Percentiles rank a stretch among this genome's conserved stretches.
These are phyloP conservation scores for Fagus crenata DNA, from an alignment of 306 rosid genomes.

Conservation along the genomic window DNA sequence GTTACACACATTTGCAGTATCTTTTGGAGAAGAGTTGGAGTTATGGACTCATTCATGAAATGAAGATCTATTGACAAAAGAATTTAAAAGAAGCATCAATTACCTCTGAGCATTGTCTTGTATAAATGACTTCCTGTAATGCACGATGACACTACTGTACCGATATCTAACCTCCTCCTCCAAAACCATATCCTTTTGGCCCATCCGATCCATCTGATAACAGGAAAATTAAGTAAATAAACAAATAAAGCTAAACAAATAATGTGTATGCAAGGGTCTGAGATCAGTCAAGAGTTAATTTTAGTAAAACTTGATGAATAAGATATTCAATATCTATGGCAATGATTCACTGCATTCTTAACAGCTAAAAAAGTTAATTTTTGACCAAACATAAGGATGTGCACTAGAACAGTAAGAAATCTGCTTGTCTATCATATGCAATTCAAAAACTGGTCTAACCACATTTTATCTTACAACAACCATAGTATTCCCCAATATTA, in stretches of 20 bases:
- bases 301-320: not conserved
- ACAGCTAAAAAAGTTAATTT: not conserved
- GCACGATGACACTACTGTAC: constrained; percentile 66
- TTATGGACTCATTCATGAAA: constrained; percentile 3
- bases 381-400: not conserved
- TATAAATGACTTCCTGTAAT: constrained; percentile 81
- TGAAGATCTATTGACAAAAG: constrained; percentile 17
- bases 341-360: not conserved
- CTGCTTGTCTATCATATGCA: constrained; percentile 18
- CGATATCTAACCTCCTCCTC: constrained; percentile 89
- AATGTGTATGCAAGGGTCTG: constrained; percentile 7
- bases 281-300: not conserved
- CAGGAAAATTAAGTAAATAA: constrained; percentile 26
- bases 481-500: not conserved
- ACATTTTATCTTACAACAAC: constrained; percentile 8
- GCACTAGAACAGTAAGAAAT: not conserved
- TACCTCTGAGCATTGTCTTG: constrained; percentile 95
- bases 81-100: constrained; percentile 13
- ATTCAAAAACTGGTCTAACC: not conserved
- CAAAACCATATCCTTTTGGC: constrained; percentile 62
- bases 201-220: constrained; percentile 78
- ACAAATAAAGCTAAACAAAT: not conserved
- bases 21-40: constrained; percentile 9
- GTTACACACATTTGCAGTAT: not conserved
- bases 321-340: not conserved